Evolutionary conservation across 83 land plant species (phyloP), one percentile per base, ranked within the genome.

Genomic region (Picea abies): DNA sequence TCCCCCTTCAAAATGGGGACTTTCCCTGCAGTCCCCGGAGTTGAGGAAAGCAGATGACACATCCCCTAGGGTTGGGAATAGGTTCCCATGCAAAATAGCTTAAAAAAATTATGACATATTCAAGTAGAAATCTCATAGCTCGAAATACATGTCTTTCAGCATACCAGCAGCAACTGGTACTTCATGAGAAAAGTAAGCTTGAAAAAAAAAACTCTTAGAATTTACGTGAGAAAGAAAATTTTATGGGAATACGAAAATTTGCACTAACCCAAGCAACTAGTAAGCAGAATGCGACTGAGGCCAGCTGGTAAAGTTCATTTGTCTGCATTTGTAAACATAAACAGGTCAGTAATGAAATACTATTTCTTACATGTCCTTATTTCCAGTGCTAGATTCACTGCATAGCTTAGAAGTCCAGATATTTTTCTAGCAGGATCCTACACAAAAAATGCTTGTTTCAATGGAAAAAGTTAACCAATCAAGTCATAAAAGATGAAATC

Each of bases 241-340:
- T 22, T 5, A 82, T 4, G 20, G 23, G 76, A 71, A 39, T 37
- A 39, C 41, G 23, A 71, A 71, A 71, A 2, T 9, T 71, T 71
- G 29, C 49, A 65, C 82, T 79, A 63, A 96, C 99, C 99, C 99
- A 96, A 84, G 99, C 97, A 5, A 93, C 87, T 47, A 93, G 70
- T 70, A 98, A 86, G 92, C 99, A 98, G 82, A 98, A 98, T 56
- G 99, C 99, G 44, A 98, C 99, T 11, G 93, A 84, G 78, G 99
- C 96, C 35, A 96, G 87, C 87, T 98, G 99, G 83, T 94, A 98
- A 16, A 98, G 95, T 76, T 98, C 99, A 88, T 96, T 98, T 80
- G 99, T 94, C 96, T 98, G 93, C 82, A 90, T 17, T 73, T 56
- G 37, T 60, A 26, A 60, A 44, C 68, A 76, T n/a, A 63, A 58